phyloP scores from a whole-genome alignment of 345 rosid genomes.

The Eucalyptus albens region DNA sequence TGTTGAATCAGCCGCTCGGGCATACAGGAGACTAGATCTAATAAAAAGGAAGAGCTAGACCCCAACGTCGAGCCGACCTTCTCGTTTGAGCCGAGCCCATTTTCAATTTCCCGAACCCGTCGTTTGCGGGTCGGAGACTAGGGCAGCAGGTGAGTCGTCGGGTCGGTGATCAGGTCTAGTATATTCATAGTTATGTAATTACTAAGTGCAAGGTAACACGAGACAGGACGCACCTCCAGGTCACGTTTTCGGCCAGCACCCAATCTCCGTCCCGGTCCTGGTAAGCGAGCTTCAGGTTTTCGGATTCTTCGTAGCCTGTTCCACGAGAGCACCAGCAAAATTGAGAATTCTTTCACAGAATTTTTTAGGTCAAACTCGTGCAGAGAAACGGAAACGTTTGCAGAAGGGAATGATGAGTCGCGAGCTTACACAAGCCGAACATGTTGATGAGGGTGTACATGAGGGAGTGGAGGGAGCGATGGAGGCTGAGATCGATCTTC shows the following conservation, averaged over 20 bases:
- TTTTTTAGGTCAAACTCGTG: background rate
- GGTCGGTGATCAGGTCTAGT: background rate
- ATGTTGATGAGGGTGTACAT: constrained; percentile 14
- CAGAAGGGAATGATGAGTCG: background rate
- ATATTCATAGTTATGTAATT: background rate
- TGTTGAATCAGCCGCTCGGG: background rate
- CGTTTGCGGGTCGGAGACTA: background rate
- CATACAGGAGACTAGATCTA: background rate
- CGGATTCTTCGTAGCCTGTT: constrained; percentile 13
- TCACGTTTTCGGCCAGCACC: constrained; percentile 14
- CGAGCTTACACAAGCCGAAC: constrained; percentile 23
- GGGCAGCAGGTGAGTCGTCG: background rate
- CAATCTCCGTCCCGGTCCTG: constrained; percentile 30
- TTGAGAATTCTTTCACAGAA: background rate
- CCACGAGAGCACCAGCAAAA: background rate
- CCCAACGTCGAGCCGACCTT: background rate
- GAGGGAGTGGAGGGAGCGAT: constrained; percentile 12
- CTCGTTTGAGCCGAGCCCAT: background rate
- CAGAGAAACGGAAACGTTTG: background rate
- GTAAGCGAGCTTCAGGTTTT: constrained; percentile 9
- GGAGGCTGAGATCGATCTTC: constrained; percentile 25
- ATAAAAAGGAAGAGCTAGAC: background rate
- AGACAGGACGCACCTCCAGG: constrained; percentile 19
- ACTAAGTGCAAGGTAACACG: background rate
- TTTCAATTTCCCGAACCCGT: background rate